A percentile compares a stretch with the other conserved stretches of the same genome.
These are phyloP conservation scores for Citrullus mucosospermus DNA, from an alignment of 306 rosid species.

Conservation along the genomic window DNA sequence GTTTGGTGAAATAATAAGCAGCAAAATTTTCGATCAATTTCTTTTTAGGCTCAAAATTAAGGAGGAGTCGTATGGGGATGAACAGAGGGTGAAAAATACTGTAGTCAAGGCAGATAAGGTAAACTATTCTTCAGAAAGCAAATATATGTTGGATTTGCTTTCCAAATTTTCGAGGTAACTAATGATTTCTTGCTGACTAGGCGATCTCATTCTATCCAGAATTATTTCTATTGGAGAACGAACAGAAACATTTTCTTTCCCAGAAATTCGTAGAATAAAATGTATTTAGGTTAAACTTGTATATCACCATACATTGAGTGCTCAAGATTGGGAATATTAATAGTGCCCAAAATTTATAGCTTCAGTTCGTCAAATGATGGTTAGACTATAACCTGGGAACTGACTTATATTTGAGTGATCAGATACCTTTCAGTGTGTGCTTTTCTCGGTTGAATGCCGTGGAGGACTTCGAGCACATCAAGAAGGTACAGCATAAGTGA, in stretches of 20 bases:
- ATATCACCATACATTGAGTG: not conserved
- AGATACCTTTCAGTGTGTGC: not conserved
- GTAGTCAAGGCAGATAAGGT: conserved; percentile 77
- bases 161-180: conserved; percentile 36
- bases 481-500: not conserved
- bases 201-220: not conserved
- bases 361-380: not conserved
- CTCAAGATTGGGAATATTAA: not conserved
- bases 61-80: conserved; percentile 78
- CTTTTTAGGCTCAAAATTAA: conserved; percentile 74
- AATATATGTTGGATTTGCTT: conserved; percentile 51
- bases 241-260: not conserved
- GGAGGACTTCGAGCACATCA: not conserved
- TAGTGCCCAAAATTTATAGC: not conserved
- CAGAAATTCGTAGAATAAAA: not conserved
- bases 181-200: not conserved
- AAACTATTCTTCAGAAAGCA: conserved; percentile 58
- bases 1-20: conserved; percentile 54
- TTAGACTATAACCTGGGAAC: not conserved
- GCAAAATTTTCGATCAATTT: conserved; percentile 52
- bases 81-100: conserved; percentile 78
- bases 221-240: not conserved
- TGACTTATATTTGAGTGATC: not conserved
- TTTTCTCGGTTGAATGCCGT: not conserved
- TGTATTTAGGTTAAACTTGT: not conserved